These are phyloP conservation scores for Hondaea fermentalgiana DNA, from an alignment of 108 stramenopile genomes.

Conservation along the genomic window DNA sequence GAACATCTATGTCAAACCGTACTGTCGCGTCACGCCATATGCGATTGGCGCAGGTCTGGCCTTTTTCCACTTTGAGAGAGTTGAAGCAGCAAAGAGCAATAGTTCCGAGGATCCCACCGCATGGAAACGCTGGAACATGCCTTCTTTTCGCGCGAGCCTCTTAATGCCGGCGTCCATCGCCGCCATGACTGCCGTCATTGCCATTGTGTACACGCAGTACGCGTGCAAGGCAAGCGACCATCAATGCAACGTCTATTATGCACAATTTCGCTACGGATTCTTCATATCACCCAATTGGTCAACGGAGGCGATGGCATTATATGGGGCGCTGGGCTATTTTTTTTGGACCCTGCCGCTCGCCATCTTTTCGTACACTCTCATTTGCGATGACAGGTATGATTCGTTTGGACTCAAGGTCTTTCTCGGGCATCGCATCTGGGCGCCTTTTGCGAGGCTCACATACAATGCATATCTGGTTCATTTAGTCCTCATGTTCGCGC, in stretches of 20 bases:
- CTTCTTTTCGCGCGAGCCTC: not conserved
- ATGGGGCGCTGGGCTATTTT: not conserved
- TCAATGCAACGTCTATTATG: not conserved
- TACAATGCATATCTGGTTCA: not conserved
- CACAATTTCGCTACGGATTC: not conserved
- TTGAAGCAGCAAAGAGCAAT: not conserved
- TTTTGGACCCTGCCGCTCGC: not conserved
- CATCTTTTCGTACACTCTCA: not conserved
- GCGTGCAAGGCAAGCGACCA: not conserved
- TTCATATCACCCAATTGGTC: not conserved
- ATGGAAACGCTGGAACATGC: not conserved
- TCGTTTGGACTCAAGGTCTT: not conserved
- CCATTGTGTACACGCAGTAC: not conserved
- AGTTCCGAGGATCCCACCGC: not conserved
- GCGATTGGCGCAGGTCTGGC: slow-evolving; percentile 30
- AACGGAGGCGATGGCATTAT: not conserved
- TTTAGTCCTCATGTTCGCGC: not conserved
- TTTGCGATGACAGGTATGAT: not conserved
- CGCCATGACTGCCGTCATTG: not conserved
- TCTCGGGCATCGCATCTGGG: not conserved
- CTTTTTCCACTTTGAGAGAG: not conserved
- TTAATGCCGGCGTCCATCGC: not conserved
- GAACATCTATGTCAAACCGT: slow-evolving; percentile 32
- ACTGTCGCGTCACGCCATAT: slow-evolving; percentile 35
- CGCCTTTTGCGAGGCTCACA: slow-evolving; percentile 1